Evolutionary conservation across 2,329 filamentous ascomycete genomes (phyloP), one percentile per base, ranked within the genome.

Genomic region (Fusarium sp.): DNA sequence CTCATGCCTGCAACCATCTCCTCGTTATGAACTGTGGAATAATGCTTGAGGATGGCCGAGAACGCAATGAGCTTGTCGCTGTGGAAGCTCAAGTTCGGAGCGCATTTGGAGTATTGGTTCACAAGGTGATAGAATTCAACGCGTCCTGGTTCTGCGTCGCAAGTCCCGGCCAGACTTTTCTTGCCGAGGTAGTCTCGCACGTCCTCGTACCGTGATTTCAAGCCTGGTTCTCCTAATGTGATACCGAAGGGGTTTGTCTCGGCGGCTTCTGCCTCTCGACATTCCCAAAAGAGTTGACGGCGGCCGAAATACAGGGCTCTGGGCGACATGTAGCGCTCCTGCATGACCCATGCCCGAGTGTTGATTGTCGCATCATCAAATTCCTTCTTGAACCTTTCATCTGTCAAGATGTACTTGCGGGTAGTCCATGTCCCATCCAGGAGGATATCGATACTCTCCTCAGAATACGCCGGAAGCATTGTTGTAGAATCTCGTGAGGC

Each of bases 381-480:
- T 34, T 34, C 13, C 31, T 14, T 0, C 5, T 34, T 34, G 3
- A 7, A 34, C 0, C 1, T 0, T 34, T 7, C 13, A 0, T 34
- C 13, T 14, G 13, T 34, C 0, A 34, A 14, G 31, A 34, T 7
- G 31, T 34, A 34, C 13, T 34, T 34, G 31, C 1, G 13, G 13
- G 27, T 2, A 5, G 9, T 29, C 9, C 27, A 5, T 29, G 27
- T 29, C 1, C 27, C 27, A 29, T 29, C 27, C 4, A 29, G 27
- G 9, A 2, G 4, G 4, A 29, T 11, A 1, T 29, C 27, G 27
- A 11, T 0, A 11, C 27, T 5, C 27, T 29, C 27, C 4, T 29
- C 27, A 29, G 27, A 2, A 29, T 29, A 29, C 27, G 31, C 31
- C 1, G 31, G 13, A 34, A 34, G 31, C 3, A 14, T 34, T 14